A percentile compares a stretch with the other conserved stretches of the same genome.
Conservation (phyloP, 75 land plant genomes). For the Ceratopteris richardii region DNA sequence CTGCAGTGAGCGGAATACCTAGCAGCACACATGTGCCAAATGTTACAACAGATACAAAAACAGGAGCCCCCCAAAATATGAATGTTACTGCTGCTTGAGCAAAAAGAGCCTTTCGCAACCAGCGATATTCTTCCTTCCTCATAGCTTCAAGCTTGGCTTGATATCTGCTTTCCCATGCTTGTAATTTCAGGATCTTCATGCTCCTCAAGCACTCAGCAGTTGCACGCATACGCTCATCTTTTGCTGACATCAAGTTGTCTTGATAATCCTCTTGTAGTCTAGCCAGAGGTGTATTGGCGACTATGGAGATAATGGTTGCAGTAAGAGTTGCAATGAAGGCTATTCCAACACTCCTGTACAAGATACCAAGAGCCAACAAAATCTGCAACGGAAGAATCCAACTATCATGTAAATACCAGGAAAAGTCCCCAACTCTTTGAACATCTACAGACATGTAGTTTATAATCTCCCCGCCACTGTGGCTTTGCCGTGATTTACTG, state of each 20-base stretch:
- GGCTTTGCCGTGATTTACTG: conserved; percentile 63
- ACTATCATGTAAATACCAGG: conserved; percentile 90
- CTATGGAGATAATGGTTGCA: conserved; percentile 67
- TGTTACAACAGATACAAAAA: conserved; percentile 66
- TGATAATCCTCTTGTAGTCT: conserved; percentile 82
- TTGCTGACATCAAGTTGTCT: conserved; percentile 76
- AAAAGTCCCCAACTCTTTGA: conserved; percentile 75
- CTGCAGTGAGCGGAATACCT: conserved; percentile 72
- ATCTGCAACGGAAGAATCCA: conserved; percentile 95
- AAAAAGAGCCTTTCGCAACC: conserved; percentile 64
- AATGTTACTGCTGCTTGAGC: conserved; percentile 71
- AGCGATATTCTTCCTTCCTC: conserved; percentile 54
- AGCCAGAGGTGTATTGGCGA: conserved; percentile 69
- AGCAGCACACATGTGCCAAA: conserved; percentile 61
- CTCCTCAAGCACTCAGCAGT: conserved; percentile 78
- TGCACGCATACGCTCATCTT: conserved; percentile 89
- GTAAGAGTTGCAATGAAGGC: conserved; percentile 67
- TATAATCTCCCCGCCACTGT: conserved; percentile 90
- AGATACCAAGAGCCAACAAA: conserved; percentile 62
- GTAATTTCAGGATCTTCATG: conserved; percentile 76
- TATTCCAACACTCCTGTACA: conserved; percentile 76
- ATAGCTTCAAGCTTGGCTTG: conserved; percentile 48
- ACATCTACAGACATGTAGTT: conserved; percentile 99
- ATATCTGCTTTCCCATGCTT: conserved; percentile 80
- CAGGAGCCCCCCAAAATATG: conserved; percentile 78